Base-by-base conservation (phyloP, 768 basidiomycete genomes). In the Boletus reticulatus region DNA sequence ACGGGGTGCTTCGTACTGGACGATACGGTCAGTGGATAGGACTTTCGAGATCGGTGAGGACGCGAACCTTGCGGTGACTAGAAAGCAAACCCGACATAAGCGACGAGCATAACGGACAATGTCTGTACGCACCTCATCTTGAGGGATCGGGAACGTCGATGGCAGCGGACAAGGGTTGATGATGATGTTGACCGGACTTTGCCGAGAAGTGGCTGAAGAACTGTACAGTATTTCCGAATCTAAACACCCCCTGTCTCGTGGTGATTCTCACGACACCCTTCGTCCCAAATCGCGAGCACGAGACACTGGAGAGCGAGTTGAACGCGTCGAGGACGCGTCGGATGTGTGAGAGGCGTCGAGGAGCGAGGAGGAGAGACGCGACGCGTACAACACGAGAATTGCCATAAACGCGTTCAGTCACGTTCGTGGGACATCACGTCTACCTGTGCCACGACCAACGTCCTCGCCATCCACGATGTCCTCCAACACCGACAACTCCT, bases 1-100 rank as follows among this genome's bases (percentile, higher is more conserved):
- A 72, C 96, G 94, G 70, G 96, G 96, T 63, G 94, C 93, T 89
- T 98, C 95, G 80, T 87, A 98, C 94, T 96, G 71, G 47, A 56
- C 37, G 67, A 57, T 53, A 55, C 48, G 63, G 56, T 71, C 39
- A 71, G 62, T 49, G 56, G 50, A 47, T 36, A 4, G 10, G 10
- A 29, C 22, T 13, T 32, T 43, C 12, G 36, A 34, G 62, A 57
- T 60, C 39, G 34, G 60, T 71, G 77, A 43, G 62, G 50, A 56
- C 29, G 48, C 62, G 19, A 68, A 92, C 90, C 87, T 92, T 92
- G 84, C 90, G 90, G 74, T 92, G 90, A 85, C 90, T 92, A 60
- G 59, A 61, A 46, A 41, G 52, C 24, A 48, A 37, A 43, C 3
- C 20, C 0, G 31, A 20, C 7, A 43, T 66, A 7, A 57, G 10